phyloP scores from a whole-genome alignment of 306 rosid species.

The Delonix regia region DNA sequence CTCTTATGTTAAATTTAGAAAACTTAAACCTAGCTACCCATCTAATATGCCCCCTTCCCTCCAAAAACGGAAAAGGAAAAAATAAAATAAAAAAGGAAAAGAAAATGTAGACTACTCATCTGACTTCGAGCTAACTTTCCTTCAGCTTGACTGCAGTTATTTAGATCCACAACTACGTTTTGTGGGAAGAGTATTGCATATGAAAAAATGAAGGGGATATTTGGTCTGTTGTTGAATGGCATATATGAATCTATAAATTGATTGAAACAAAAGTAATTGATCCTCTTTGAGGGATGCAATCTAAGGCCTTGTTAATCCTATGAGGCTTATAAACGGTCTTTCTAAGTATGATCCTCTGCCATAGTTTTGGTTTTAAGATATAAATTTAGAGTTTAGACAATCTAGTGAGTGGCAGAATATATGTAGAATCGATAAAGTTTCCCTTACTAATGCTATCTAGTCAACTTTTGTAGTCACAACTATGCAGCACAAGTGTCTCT shows the following conservation, averaged over 20 bases:
- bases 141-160: neutral
- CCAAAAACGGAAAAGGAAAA: neutral
- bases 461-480: slow-evolving; percentile 3
- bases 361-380: neutral
- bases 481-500: neutral
- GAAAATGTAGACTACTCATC: neutral
- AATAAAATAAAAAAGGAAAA: neutral
- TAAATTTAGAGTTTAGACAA: neutral
- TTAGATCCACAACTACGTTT: neutral
- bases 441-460: neutral
- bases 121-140: neutral
- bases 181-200: neutral
- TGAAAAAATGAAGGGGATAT: slow-evolving; percentile 14
- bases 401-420: neutral
- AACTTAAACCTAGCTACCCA: neutral
- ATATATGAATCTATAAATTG: neutral
- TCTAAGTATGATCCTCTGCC: neutral
- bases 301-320: slow-evolving; percentile 16
- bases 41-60: neutral
- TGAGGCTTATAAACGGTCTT: neutral
- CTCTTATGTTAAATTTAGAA: neutral
- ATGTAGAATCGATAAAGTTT: slow-evolving; percentile 1
- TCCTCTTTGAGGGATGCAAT: slow-evolving; percentile 15
- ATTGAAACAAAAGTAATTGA: slow-evolving; percentile 3
- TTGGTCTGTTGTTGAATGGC: slow-evolving; percentile 5